phyloP scores from a whole-genome alignment of 1,284 basidiomycete genomes.

The Ganoderma resinaceum region DNA sequence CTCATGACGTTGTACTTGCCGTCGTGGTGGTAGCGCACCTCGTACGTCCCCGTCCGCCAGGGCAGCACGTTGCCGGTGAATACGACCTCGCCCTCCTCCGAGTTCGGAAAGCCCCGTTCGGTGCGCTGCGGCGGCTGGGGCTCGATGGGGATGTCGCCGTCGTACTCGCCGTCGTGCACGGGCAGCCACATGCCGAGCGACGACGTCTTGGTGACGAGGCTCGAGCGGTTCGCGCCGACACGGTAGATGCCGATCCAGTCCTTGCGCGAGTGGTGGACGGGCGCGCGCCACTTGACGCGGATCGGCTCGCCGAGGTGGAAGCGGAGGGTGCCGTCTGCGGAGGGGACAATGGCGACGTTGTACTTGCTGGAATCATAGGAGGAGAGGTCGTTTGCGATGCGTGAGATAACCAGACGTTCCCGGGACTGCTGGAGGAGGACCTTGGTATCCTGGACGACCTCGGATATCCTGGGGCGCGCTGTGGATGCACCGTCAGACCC shows the following conservation, averaged over 20 bases:
- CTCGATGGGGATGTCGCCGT: conserved; percentile 82
- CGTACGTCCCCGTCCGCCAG: conserved; percentile 89
- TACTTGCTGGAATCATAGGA: conserved; percentile 85
- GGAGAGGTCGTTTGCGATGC: conserved; percentile 82
- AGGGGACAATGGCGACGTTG: conserved; percentile 67
- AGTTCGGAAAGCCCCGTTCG: conserved; percentile 41
- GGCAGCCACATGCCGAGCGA: conserved; percentile 94
- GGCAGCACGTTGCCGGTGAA: conserved; percentile 85
- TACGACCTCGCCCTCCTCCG: conserved; percentile 71
- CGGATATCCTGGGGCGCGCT: conserved; percentile 72
- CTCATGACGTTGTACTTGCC: conserved; percentile 97
- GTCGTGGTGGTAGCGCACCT: conserved; percentile 92
- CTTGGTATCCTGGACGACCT: conserved; percentile 92
- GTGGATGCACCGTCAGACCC: not conserved
- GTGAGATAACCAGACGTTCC: conserved; percentile 90
- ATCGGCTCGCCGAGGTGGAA: conserved; percentile 96
- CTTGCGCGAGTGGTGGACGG: conserved; percentile 86
- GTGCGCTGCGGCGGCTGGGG: conserved; percentile 46
- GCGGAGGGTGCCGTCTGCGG: conserved; percentile 55
- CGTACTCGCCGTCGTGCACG: conserved; percentile 92
- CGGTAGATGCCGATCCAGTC: conserved; percentile 98
- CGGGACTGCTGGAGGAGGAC: conserved; percentile 90
- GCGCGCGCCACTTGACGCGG: conserved; percentile 87
- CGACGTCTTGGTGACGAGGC: conserved; percentile 85
- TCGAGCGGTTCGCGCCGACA: conserved; percentile 87